Base-by-base conservation (phyloP, 306 rosid species). In the Carpinus viminea region DNA sequence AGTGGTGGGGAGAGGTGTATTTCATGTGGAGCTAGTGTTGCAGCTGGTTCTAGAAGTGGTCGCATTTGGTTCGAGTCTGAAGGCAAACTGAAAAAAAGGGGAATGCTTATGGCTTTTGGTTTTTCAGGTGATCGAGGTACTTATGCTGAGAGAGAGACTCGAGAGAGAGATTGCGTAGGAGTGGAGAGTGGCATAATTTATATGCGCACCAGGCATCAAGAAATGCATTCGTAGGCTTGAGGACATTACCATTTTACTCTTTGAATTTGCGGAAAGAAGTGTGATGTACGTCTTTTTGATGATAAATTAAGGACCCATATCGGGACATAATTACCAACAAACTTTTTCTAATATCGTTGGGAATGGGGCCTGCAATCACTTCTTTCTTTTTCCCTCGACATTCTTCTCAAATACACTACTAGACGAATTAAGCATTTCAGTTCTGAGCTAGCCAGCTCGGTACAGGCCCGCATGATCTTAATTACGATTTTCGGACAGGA, bases 221-320 rank as follows among this genome's bases (percentile, higher is more conserved):
- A 54, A 73, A 82, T 77, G 79, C 71, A 77, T 82, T 24, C 82
- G 82, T 82, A 77, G 68, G 11, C 12, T 31, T 11, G n/a, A 7
- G 82, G 62, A 16, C 45, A 16, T 70, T 24, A 59, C 65, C 65
- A 4, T 59, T 59, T 59, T 24, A 68, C 47, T 20, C 41, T 66
- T 68, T 11, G 26, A 68, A 38, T 4, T 68, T 68, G 28, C 50
- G 3, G 9, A 38, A 66, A 41, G 12, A 0, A 21, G 52, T 10
- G 52, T 48, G 52, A 48, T 48, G 52, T 24, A 24, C 26, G 26
- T 55, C 60, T 55, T 55, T 55, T 18, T 18, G 7, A 55, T 55
- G 11, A 54, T 24, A 59, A 59, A 24, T 24, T 24, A 24, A 59
- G 65, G 2, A 24, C 0, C 13, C 8, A n/a, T 56, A 21, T 20